Base-by-base conservation (phyloP, 139 green algal genomes). In the Tetradesmus lagerheimii region DNA sequence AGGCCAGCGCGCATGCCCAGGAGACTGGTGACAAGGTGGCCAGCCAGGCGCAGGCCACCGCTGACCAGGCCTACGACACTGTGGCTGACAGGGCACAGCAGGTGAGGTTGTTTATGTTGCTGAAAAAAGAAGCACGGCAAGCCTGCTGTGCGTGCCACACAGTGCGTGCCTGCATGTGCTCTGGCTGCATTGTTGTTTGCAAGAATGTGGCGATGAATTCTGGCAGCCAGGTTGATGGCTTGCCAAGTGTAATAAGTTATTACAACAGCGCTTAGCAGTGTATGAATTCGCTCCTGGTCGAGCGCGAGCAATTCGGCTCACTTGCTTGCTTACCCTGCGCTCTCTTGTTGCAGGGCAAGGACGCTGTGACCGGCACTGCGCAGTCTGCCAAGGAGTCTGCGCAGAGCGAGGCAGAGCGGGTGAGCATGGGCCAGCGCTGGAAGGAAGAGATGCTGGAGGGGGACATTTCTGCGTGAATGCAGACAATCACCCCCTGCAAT, bases 301-400 rank as follows among this genome's bases (percentile, higher is more conserved):
- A n/a, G n/a, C n/a, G n/a, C n/a, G n/a, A n/a, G n/a, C n/a, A n/a
- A n/a, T n/a, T n/a, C n/a, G n/a, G n/a, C n/a, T n/a, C n/a, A n/a
- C n/a, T n/a, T n/a, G n/a, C n/a, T n/a, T n/a, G n/a, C n/a, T n/a
- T n/a, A n/a, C n/a, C n/a, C n/a, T n/a, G n/a, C n/a, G n/a, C n/a
- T n/a, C n/a, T n/a, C n/a, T n/a, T n/a, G n/a, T n/a, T n/a, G n/a
- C 64, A 89, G 85, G 85, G 35, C 16, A 89, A 83, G 71, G 85
- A 89, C 9, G 35, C n/a, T 50, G 85, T 57, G 71, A 15, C 29
- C 27, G 71, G 34, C 31, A 89, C 85, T 8, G 50, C 39, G 0
- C 35, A 84, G 43, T 84, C 71, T 39, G 85, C 85, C 71, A 83
- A 89, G 85, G 85, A 84, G 25, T 66, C 43, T 50, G 85, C 31